phyloP scores from a whole-genome alignment of 108 stramenopile genomes.

The Skeletonema potamos region DNA sequence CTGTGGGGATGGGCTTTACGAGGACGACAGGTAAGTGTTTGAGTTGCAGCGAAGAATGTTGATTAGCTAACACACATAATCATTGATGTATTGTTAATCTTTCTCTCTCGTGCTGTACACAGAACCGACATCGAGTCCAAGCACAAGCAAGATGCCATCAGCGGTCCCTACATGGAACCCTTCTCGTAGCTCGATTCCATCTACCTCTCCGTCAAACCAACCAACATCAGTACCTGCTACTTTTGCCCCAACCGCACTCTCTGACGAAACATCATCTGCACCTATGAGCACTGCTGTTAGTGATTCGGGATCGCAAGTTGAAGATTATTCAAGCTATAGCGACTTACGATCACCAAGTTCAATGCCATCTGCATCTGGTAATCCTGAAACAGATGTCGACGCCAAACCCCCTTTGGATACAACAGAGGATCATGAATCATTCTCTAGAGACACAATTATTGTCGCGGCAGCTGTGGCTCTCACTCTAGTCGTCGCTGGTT shows the following conservation, averaged over 20 bases:
- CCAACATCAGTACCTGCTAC: neutral
- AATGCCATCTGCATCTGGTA: neutral
- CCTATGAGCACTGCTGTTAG: neutral
- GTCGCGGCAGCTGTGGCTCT: neutral
- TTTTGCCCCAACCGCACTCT: neutral
- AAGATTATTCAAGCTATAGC: neutral
- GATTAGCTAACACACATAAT: no score
- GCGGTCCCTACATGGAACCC: neutral
- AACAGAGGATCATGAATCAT: neutral
- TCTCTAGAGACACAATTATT: neutral
- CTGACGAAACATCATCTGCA: neutral
- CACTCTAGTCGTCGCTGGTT: neutral
- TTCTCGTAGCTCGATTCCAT: neutral
- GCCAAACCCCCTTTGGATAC: neutral
- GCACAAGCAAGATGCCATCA: neutral
- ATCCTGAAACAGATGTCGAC: neutral
- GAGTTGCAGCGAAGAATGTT: neutral
- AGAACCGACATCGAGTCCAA: neutral
- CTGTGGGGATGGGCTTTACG: slow-evolving; percentile 14
- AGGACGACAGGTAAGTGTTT: slow-evolving; percentile 26
- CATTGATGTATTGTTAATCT: neutral
- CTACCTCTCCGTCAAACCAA: neutral
- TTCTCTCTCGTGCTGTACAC: neutral
- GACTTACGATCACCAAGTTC: neutral
- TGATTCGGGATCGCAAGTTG: neutral